Conservation (phyloP, 2,329 filamentous ascomycete genomes). For the Ilyonectria sp. region DNA sequence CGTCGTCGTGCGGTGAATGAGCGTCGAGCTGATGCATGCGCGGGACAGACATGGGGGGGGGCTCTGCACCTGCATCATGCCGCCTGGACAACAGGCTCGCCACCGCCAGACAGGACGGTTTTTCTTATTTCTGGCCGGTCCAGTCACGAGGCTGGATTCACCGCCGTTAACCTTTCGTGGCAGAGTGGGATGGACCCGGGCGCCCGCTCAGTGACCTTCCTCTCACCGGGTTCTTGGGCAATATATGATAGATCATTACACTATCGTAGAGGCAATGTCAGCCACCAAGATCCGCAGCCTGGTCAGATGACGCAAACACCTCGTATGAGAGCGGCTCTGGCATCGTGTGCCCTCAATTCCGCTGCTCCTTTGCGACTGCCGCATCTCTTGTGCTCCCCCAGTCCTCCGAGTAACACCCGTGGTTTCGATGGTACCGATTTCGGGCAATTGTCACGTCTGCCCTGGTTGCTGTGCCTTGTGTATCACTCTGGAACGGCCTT, state of each 20-base stretch:
- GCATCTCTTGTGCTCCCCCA: slow-evolving; percentile 30
- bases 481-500: slow-evolving; percentile 1
- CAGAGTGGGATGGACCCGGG: neutral
- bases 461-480: slow-evolving; percentile 5
- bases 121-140: neutral
- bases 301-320: neutral
- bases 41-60: neutral
- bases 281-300: slow-evolving; percentile 3
- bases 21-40: neutral
- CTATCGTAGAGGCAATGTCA: neutral
- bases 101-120: neutral
- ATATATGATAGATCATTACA: slow-evolving; percentile 4
- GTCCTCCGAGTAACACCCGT: neutral
- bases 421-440: slow-evolving; percentile 7
- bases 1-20: neutral
- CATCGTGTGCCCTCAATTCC: neutral
- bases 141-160: neutral
- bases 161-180: neutral
- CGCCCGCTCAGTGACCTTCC: neutral
- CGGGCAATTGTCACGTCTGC: slow-evolving; percentile 24
- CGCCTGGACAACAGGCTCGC: neutral
- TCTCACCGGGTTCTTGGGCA: neutral
- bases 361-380: slow-evolving; percentile 23
- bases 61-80: neutral
- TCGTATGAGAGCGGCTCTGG: neutral